Evolutionary conservation across 306 rosid species (phyloP).

Genomic region (Alnus rubra): DNA sequence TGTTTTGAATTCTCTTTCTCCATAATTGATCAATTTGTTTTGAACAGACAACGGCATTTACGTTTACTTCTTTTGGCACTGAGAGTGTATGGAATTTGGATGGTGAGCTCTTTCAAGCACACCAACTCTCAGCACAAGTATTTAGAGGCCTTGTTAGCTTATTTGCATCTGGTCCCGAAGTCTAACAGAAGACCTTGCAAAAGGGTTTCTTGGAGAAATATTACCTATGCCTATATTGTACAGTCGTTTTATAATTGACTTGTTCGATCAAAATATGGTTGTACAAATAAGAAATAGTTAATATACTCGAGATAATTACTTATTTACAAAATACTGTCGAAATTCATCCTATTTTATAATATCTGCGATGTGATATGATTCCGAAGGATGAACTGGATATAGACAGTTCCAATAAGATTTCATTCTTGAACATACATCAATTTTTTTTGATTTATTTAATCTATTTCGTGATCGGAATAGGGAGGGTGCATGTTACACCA

Average conservation of each 20-base stretch:
- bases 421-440: too few species aligned
- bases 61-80: slow-evolving; percentile 70
- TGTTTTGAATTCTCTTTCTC: not conserved
- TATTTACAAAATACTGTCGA: too few species aligned
- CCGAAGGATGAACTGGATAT: too few species aligned
- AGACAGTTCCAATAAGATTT: too few species aligned
- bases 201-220: slow-evolving; percentile 17
- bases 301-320: too few species aligned
- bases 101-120: slow-evolving; percentile 81
- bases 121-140: slow-evolving; percentile 91
- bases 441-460: too few species aligned
- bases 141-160: slow-evolving; percentile 76
- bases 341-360: too few species aligned
- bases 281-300: not conserved
- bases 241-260: slow-evolving; percentile 16
- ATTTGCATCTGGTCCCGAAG: slow-evolving; percentile 89
- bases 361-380: too few species aligned
- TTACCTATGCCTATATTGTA: slow-evolving; percentile 7
- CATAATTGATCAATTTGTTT: not conserved
- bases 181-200: slow-evolving; percentile 30
- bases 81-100: slow-evolving; percentile 93
- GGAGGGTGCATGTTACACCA: too few species aligned
- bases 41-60: slow-evolving; percentile 74
- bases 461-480: too few species aligned
- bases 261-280: not conserved